These are phyloP conservation scores for Verbena officinalis DNA, from an alignment of 257 asterid genomes.

Conservation along the genomic window DNA sequence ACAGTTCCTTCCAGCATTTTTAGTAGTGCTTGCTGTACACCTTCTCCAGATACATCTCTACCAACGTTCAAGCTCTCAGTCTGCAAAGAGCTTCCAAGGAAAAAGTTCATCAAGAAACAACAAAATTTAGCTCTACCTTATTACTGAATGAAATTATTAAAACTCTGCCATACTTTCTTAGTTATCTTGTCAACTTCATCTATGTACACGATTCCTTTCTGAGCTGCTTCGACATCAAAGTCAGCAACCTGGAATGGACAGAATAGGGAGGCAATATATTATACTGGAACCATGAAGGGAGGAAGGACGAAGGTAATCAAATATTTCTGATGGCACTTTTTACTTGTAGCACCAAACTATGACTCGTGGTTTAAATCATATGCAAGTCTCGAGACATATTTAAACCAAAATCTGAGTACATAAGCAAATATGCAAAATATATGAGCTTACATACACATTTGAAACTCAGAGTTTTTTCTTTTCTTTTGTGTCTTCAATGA, in stretches of 20 bases:
- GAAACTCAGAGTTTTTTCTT: conserved; percentile 9
- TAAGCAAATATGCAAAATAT: not conserved
- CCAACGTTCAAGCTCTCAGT: conserved; percentile 69
- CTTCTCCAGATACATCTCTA: conserved; percentile 96
- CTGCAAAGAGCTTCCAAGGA: conserved; percentile 53
- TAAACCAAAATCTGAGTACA: conserved; percentile 1
- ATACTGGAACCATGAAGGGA: conserved; percentile 2
- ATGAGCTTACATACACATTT: conserved; percentile 14
- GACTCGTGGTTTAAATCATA: conserved; percentile 1
- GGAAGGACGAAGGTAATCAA: conserved; percentile 3
- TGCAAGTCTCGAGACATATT: conserved; percentile 10
- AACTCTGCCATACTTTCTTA: conserved; percentile 63
- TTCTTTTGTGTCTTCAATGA: not conserved
- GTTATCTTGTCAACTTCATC: conserved; percentile 98
- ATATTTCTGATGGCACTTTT: conserved; percentile 11
- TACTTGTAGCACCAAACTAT: conserved; percentile 14
- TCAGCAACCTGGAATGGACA: conserved; percentile 68
- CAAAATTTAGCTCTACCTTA: conserved; percentile 18
- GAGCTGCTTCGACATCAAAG: conserved; percentile 86
- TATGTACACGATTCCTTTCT: conserved; percentile 85
- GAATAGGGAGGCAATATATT: conserved; percentile 22
- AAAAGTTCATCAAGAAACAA: conserved; percentile 38
- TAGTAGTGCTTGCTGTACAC: conserved; percentile 92
- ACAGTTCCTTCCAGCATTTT: conserved; percentile 99
- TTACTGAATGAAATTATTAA: conserved; percentile 7